Evolutionary conservation across 2,329 filamentous ascomycete species (phyloP).

Genomic region (Talaromyces sp.): DNA sequence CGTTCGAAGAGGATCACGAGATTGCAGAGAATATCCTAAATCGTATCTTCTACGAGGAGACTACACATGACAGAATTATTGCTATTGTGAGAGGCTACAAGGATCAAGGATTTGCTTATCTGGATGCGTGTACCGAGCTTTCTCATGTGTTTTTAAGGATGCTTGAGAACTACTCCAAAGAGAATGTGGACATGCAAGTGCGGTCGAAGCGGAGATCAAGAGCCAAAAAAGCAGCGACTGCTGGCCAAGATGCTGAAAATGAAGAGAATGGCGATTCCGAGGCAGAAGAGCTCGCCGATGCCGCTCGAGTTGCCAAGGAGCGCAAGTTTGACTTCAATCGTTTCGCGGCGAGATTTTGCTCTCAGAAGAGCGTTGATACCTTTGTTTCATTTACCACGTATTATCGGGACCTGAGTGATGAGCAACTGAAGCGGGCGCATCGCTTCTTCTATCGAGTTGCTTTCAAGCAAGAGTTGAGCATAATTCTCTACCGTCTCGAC

Average conservation of each 20-base stretch:
- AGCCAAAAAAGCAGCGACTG: slow-evolving; percentile 58
- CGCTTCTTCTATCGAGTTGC: slow-evolving; percentile 91
- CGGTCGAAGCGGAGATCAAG: slow-evolving; percentile 71
- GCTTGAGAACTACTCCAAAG: slow-evolving; percentile 88
- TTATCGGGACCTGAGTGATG: slow-evolving; percentile 73
- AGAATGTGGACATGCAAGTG: slow-evolving; percentile 90
- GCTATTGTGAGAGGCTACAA: slow-evolving; percentile 82
- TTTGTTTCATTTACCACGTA: slow-evolving; percentile 77
- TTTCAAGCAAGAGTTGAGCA: slow-evolving; percentile 89
- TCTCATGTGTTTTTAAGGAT: slow-evolving; percentile 89
- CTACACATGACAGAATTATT: slow-evolving; percentile 83
- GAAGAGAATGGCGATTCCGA: slow-evolving; percentile 59
- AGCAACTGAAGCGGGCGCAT: slow-evolving; percentile 86
- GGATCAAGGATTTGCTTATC: slow-evolving; percentile 87
- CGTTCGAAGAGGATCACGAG: slow-evolving; percentile 88
- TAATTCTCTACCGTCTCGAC: slow-evolving; percentile 86
- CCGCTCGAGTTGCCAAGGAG: slow-evolving; percentile 70
- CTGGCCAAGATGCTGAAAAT: slow-evolving; percentile 46
- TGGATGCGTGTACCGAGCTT: slow-evolving; percentile 88
- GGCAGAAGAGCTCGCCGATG: slow-evolving; percentile 69
- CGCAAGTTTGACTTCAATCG: slow-evolving; percentile 90
- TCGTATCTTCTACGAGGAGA: slow-evolving; percentile 97
- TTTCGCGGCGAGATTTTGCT: slow-evolving; percentile 76
- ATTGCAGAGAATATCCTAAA: slow-evolving; percentile 97
- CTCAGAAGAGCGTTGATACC: slow-evolving; percentile 81